phyloP scores from a whole-genome alignment of 2,329 filamentous ascomycete genomes.

The Alternaria triticimaculans region DNA sequence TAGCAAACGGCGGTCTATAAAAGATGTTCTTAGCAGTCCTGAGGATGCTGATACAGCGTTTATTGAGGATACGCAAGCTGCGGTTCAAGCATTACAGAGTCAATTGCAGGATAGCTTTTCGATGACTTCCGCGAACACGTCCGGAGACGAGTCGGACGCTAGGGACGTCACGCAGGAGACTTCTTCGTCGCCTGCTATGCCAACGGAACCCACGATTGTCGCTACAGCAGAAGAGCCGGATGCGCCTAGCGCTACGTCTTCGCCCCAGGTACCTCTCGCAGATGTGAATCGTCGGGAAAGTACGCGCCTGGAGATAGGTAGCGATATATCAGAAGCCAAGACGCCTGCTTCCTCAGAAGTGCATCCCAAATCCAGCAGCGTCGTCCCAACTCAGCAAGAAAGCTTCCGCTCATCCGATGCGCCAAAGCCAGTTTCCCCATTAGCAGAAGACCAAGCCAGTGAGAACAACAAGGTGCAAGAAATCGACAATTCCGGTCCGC shows the following conservation, averaged over 20 bases:
- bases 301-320: not conserved
- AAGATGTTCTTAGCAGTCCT: not conserved
- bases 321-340: not conserved
- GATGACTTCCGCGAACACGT: slow-evolving; percentile 25
- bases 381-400: not conserved
- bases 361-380: not conserved
- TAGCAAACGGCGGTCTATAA: not conserved
- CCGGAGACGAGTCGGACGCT: not conserved
- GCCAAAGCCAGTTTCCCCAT: not conserved
- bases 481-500: not conserved
- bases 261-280: not conserved
- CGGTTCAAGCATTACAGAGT: slow-evolving; percentile 50
- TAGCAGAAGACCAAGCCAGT: not conserved
- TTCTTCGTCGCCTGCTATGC: not conserved
- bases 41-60: slow-evolving; percentile 29
- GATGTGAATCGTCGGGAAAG: not conserved
- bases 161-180: not conserved
- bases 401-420: not conserved
- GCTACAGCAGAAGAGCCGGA: not conserved
- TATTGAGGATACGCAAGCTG: slow-evolving; percentile 55
- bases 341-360: not conserved
- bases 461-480: not conserved
- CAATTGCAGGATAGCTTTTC: slow-evolving; percentile 44
- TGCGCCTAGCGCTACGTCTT: not conserved
- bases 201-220: not conserved